phyloP scores from a whole-genome alignment of 768 basidiomycete species.

The Leucocoprinus birnbaumii region DNA sequence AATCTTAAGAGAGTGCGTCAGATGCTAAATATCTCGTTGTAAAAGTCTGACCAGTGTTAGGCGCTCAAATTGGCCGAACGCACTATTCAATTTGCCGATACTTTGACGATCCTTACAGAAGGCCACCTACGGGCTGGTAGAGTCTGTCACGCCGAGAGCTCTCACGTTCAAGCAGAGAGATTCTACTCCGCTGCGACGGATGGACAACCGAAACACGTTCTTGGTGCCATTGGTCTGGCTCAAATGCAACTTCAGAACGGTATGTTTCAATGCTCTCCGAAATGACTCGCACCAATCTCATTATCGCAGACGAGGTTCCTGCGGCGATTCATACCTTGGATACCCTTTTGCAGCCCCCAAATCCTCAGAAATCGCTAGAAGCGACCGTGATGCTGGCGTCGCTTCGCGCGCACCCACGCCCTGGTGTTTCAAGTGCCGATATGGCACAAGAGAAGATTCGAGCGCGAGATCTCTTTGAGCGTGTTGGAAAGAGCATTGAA shows the following conservation, averaged over 20 bases:
- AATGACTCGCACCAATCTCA: background rate
- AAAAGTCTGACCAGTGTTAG: constrained; percentile 27
- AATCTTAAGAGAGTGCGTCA: constrained; percentile 53
- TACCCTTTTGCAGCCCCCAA: constrained; percentile 65
- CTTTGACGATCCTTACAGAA: constrained; percentile 78
- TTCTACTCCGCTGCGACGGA: constrained; percentile 69
- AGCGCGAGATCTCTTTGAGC: constrained; percentile 83
- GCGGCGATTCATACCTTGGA: constrained; percentile 87
- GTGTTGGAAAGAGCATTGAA: constrained; percentile 64
- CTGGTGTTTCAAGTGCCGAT: constrained; percentile 75
- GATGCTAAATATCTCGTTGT: constrained; percentile 3
- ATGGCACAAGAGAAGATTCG: constrained; percentile 63
- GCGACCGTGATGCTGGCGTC: constrained; percentile 89
- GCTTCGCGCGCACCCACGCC: constrained; percentile 78
- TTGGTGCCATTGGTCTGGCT: constrained; percentile 82
- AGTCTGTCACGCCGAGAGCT: constrained; percentile 72
- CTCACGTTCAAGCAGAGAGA: constrained; percentile 57
- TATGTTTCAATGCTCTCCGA: constrained; percentile 25
- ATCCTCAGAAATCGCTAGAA: constrained; percentile 68
- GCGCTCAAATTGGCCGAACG: constrained; percentile 93
- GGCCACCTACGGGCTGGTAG: constrained; percentile 84
- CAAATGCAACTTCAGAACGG: constrained; percentile 86
- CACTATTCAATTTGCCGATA: constrained; percentile 92
- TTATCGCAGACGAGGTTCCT: constrained; percentile 67
- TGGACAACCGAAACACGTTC: constrained; percentile 68